phyloP scores from a whole-genome alignment of 768 basidiomycete genomes.

The Lentinula guzmanii region DNA sequence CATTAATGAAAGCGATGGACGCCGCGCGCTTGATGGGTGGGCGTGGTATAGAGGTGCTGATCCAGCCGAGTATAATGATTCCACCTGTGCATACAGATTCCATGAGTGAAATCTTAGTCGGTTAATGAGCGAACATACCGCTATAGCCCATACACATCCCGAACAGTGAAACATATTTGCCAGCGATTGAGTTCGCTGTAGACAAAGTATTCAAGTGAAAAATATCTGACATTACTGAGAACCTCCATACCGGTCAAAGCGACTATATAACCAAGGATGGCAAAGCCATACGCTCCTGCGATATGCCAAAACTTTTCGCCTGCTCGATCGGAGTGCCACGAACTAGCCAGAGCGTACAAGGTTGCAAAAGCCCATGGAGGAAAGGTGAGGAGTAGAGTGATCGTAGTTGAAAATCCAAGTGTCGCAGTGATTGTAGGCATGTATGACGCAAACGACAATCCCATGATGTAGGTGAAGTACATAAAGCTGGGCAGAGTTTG shows the following conservation, averaged over 20 bases:
- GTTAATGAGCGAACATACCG: neutral
- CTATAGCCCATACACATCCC: constrained; percentile 15
- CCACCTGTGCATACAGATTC: constrained; percentile 34
- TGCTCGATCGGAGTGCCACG: constrained; percentile 51
- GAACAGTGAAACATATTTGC: constrained; percentile 12
- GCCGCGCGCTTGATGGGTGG: constrained; percentile 66
- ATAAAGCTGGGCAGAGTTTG: constrained; percentile 17
- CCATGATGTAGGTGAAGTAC: constrained; percentile 20
- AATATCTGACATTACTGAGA: constrained; percentile 44
- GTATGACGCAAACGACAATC: constrained; percentile 12
- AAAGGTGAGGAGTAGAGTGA: constrained; percentile 33
- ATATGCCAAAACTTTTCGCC: constrained; percentile 61
- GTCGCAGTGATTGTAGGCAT: constrained; percentile 22
- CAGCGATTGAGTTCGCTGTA: constrained; percentile 9
- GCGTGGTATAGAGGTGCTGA: constrained; percentile 36
- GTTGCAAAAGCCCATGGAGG: constrained; percentile 30
- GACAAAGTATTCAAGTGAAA: constrained; percentile 27
- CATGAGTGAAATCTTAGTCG: neutral
- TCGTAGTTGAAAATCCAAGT: constrained; percentile 29
- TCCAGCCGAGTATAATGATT: constrained; percentile 36
- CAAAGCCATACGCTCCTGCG: constrained; percentile 36
- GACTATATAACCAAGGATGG: constrained; percentile 54
- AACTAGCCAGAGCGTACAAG: constrained; percentile 22
- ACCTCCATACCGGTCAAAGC: constrained; percentile 44
- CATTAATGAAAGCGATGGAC: constrained; percentile 59